Percentiles rank a stretch among this genome's conserved stretches.
phyloP scores from a whole-genome alignment of 257 asterid genomes.

The Eucommia ulmoides region DNA sequence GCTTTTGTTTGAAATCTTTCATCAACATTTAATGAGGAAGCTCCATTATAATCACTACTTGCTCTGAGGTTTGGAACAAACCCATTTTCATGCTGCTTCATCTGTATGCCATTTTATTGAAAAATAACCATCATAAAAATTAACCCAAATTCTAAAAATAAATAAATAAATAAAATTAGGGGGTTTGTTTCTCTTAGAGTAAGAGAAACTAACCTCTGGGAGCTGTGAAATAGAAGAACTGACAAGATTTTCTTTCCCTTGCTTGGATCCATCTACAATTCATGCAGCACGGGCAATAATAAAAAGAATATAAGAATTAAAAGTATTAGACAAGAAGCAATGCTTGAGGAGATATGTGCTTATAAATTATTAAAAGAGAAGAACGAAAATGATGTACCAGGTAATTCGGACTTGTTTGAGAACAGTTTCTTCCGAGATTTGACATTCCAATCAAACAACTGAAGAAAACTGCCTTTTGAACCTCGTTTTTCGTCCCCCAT shows the following conservation, averaged over 20 bases:
- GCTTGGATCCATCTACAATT: conserved; percentile 39
- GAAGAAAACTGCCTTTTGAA: conserved; percentile 75
- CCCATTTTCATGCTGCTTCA: conserved; percentile 51
- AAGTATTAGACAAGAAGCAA: conserved; percentile 2
- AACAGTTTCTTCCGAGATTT: conserved; percentile 90
- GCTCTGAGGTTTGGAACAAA: conserved; percentile 24
- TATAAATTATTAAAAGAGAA: conserved; percentile 3
- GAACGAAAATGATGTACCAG: conserved; percentile 39
- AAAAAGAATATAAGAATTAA: conserved; percentile 4
- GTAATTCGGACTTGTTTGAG: conserved; percentile 55
- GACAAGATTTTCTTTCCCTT: conserved; percentile 40
- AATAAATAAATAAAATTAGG: no score
- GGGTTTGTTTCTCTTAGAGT: no score
- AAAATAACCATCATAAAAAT: no score
- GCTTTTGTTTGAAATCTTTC: conserved; percentile 45
- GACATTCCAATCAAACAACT: conserved; percentile 90
- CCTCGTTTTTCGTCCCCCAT: conserved; percentile 91
- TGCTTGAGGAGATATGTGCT: conserved; percentile 1
- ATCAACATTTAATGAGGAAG: conserved; percentile 52
- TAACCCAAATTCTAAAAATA: no score
- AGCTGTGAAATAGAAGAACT: conserved; percentile 29
- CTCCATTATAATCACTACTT: conserved; percentile 32
- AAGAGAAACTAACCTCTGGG: conserved; percentile 39
- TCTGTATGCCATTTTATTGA: no score
- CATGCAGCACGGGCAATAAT: conserved; percentile 1